Evolutionary conservation across 2,329 filamentous ascomycete species (phyloP).

Genomic region (Xylaria arbuscula): DNA sequence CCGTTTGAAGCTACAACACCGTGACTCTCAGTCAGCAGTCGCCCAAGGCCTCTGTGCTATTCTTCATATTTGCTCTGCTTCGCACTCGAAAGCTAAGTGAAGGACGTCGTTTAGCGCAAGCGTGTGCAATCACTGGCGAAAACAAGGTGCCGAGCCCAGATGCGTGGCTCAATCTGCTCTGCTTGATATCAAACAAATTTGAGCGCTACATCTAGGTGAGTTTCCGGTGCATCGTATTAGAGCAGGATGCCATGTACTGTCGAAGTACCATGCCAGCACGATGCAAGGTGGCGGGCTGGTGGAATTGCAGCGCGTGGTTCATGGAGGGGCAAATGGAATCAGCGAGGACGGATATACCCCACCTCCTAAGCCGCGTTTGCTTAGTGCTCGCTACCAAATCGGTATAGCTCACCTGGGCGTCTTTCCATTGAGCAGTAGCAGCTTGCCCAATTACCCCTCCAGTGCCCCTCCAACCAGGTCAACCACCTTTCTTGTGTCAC

Average conservation of each 20-base stretch:
- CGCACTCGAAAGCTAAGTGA: neutral
- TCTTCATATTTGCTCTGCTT: neutral
- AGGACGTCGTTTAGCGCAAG: neutral
- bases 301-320: conserved; percentile 1
- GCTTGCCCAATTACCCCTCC: conserved; percentile 34
- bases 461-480: conserved; percentile 39
- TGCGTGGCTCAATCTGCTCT: neutral
- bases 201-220: neutral
- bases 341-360: conserved; percentile 35
- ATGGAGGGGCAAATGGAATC: conserved; percentile 28
- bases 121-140: neutral
- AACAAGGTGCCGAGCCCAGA: neutral
- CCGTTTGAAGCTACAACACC: conserved; percentile 5
- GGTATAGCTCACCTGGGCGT: conserved; percentile 19
- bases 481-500: conserved; percentile 35
- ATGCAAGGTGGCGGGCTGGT: conserved; percentile 23
- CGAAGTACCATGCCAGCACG: conserved; percentile 30
- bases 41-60: neutral
- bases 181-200: conserved; percentile 12
- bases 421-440: conserved; percentile 4
- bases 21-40: neutral
- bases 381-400: conserved; percentile 17
- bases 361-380: conserved; percentile 23
- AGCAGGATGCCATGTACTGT: conserved; percentile 24
- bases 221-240: neutral